Evolutionary conservation across 2,329 filamentous ascomycete species (phyloP).

Genomic region (Diaporthe citri): DNA sequence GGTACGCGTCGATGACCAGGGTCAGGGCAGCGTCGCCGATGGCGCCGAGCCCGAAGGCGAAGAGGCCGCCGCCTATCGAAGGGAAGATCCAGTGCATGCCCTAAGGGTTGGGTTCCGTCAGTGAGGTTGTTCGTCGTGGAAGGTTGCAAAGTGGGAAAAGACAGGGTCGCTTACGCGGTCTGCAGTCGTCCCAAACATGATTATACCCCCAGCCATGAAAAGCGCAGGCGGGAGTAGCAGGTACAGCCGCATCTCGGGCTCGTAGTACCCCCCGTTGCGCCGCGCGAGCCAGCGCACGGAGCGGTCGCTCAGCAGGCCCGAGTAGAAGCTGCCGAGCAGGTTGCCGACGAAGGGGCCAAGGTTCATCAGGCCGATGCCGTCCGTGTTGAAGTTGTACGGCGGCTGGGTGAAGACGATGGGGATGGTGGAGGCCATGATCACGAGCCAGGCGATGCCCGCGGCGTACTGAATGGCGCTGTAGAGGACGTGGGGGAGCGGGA

Average conservation of each 20-base stretch:
- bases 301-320: slow-evolving; percentile 51
- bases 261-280: slow-evolving; percentile 55
- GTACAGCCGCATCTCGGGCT: slow-evolving; percentile 56
- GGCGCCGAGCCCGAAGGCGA: slow-evolving; percentile 43
- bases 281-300: slow-evolving; percentile 53
- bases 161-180: background rate
- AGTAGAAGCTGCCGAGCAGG: slow-evolving; percentile 50
- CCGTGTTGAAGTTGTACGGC: slow-evolving; percentile 53
- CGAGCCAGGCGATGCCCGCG: slow-evolving; percentile 8
- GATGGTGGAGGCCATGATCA: background rate
- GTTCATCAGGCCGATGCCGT: slow-evolving; percentile 53
- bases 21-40: slow-evolving; percentile 43
- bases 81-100: slow-evolving; percentile 45
- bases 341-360: slow-evolving; percentile 56
- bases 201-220: slow-evolving; percentile 52
- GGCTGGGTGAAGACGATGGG: slow-evolving; percentile 52
- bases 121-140: background rate
- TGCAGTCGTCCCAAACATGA: slow-evolving; percentile 49
- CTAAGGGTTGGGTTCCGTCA: slow-evolving; percentile 34
- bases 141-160: no score
- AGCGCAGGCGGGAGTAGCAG: slow-evolving; percentile 50
- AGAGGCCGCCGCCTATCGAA: slow-evolving; percentile 44
- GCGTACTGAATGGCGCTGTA: slow-evolving; percentile 13
- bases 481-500: slow-evolving; percentile 1
- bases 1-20: slow-evolving; percentile 31